Conservation (phyloP, 75 land plant species). For the Pinus tabuliformis region DNA sequence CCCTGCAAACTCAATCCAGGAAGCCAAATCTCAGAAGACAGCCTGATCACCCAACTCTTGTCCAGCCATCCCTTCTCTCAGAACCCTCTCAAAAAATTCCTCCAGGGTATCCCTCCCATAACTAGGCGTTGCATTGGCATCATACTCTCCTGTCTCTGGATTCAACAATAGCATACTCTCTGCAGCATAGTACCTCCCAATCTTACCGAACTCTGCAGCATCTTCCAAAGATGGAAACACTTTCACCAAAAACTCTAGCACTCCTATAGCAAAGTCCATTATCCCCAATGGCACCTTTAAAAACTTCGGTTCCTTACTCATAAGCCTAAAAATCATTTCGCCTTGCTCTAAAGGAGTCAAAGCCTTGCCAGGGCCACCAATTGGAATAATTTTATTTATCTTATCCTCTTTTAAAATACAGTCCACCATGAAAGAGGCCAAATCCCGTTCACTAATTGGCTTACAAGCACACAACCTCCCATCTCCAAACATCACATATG, state of each 20-base stretch:
- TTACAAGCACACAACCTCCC: conserved; percentile 94
- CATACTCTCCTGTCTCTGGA: conserved; percentile 79
- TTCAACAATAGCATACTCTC: conserved; percentile 95
- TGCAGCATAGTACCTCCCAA: conserved; percentile 97
- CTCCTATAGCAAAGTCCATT: conserved; percentile 92
- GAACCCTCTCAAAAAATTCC: conserved; percentile 81
- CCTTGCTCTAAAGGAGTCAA: conserved; percentile 96
- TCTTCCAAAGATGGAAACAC: conserved; percentile 82
- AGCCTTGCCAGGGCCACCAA: conserved; percentile 96
- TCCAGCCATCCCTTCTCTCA: conserved; percentile 92
- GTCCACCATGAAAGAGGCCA: conserved; percentile 93
- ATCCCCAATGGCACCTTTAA: conserved; percentile 87
- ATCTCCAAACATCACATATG: conserved; percentile 99
- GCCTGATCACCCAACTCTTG: conserved; percentile 97
- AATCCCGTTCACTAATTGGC: conserved; percentile 91
- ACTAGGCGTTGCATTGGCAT: conserved; percentile 93
- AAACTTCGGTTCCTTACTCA: conserved; percentile 83
- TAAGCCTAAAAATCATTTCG: conserved; percentile 72
- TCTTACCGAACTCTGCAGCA: conserved; percentile 95
- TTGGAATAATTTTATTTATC: conserved; percentile 68
- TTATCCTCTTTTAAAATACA: conserved; percentile 72
- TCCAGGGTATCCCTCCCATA: conserved; percentile 94
- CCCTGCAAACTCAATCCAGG: no score
- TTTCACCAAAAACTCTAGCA: conserved; percentile 76
- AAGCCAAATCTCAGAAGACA: conserved; percentile 34